Conservation (phyloP, 176 grass and related monocot genomes). For the Stipa capillata region DNA sequence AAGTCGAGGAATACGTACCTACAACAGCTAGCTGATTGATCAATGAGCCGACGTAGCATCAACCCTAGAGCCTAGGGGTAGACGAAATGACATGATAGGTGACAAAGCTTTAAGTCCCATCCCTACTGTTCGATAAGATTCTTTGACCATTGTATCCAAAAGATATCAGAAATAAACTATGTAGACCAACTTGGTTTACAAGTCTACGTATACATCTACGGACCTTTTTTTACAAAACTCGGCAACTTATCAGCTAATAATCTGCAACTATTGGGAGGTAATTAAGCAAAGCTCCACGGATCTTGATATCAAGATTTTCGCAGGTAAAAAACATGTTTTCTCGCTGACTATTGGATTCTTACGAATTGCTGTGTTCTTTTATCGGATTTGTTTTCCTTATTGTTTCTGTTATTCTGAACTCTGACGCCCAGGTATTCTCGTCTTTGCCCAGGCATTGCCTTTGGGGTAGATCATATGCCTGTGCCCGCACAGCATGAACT, state of each 20-base stretch:
- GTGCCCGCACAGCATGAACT: not conserved
- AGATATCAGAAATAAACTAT: not conserved
- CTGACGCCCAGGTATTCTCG: not conserved
- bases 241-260: not conserved
- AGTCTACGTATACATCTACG: not conserved
- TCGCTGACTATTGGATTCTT: not conserved
- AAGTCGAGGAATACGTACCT: not conserved
- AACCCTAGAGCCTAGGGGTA: constrained; percentile 4
- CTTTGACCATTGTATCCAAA: constrained; percentile 12
- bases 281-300: no score
- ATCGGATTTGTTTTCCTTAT: no score
- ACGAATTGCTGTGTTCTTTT: not conserved
- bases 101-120: constrained; percentile 25
- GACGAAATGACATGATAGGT: constrained; percentile 19
- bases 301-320: no score
- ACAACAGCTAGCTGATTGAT: not conserved
- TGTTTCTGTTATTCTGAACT: not conserved
- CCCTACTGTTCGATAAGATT: constrained; percentile 17
- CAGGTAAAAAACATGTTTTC: no score
- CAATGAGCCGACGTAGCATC: constrained; percentile 1
- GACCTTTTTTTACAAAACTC: not conserved
- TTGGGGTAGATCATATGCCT: constrained; percentile 5
- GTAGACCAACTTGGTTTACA: not conserved
- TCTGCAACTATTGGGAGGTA: not conserved
- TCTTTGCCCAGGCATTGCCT: not conserved